Conservation (phyloP, 345 rosid species). For the Populus davidiana region DNA sequence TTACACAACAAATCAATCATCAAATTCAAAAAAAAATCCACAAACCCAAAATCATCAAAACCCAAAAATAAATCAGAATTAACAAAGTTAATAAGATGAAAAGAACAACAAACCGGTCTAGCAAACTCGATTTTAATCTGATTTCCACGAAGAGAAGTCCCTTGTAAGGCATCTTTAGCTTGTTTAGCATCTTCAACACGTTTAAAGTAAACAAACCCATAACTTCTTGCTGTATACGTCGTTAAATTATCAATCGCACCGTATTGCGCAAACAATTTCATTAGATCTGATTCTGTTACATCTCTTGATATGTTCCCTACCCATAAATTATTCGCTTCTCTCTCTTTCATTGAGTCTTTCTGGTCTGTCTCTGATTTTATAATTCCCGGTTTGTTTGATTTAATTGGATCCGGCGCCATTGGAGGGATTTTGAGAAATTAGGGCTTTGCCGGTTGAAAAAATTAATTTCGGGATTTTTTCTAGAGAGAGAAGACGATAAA, state of each 20-base stretch:
- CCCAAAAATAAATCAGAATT: constrained; percentile 6
- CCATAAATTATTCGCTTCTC: constrained; percentile 68
- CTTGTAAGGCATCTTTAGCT: constrained; percentile 79
- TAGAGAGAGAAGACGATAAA: not conserved
- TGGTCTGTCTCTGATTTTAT: not conserved
- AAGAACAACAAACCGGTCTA: constrained; percentile 89
- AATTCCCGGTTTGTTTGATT: not conserved
- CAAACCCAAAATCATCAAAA: not conserved
- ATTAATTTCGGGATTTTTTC: not conserved
- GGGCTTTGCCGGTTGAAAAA: not conserved
- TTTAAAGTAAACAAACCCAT: constrained; percentile 71
- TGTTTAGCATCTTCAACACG: constrained; percentile 77
- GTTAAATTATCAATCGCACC: constrained; percentile 73
- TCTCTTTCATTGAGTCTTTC: not conserved
- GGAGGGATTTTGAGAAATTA: not conserved
- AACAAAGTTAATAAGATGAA: constrained; percentile 25
- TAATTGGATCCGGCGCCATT: not conserved
- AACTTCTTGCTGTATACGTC: constrained; percentile 63
- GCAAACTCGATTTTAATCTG: constrained; percentile 86
- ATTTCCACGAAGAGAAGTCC: constrained; percentile 51
- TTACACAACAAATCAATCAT: not conserved
- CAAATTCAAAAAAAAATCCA: not conserved
- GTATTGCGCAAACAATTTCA: constrained; percentile 51
- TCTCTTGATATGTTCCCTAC: constrained; percentile 63
- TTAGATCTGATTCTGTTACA: constrained; percentile 65